Conservation (phyloP, 139 green algal genomes). For the Spirogloea muscicola region DNA sequence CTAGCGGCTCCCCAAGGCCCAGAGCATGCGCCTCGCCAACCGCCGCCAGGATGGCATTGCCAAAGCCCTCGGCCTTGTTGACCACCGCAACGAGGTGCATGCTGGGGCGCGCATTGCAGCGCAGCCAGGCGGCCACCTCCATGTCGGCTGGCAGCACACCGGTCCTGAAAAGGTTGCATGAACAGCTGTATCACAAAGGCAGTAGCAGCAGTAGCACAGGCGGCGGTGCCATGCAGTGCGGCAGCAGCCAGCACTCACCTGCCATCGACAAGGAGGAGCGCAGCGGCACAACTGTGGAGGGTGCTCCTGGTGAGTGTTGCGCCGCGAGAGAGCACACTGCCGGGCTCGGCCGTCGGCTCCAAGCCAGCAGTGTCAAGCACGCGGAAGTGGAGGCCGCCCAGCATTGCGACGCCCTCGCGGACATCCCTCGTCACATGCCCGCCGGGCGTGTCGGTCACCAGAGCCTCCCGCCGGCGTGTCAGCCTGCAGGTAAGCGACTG, state of each 20-base stretch:
- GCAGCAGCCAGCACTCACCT: slow-evolving; percentile 36
- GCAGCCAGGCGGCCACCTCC: slow-evolving; percentile 72
- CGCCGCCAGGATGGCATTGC: slow-evolving; percentile 12
- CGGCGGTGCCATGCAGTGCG: too few species aligned
- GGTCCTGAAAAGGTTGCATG: slow-evolving; percentile 4
- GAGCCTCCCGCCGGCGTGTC: slow-evolving; percentile 27
- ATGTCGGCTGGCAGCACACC: slow-evolving; percentile 55
- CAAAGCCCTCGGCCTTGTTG: slow-evolving; percentile 81
- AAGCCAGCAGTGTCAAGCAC: slow-evolving; percentile 85
- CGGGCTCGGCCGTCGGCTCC: slow-evolving; percentile 55
- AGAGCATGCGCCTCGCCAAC: slow-evolving; percentile 52
- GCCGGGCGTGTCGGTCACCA: slow-evolving; percentile 73
- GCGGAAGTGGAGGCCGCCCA: slow-evolving; percentile 80
- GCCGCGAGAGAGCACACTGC: slow-evolving; percentile 45
- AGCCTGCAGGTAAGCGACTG: too few species aligned
- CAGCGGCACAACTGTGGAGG: slow-evolving; percentile 20
- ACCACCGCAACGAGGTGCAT: slow-evolving; percentile 58
- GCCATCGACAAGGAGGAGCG: slow-evolving; percentile 77
- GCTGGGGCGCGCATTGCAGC: not conserved
- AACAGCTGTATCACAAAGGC: too few species aligned
- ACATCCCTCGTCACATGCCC: slow-evolving; percentile 92
- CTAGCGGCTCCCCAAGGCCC: slow-evolving; percentile 76
- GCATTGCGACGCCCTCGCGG: slow-evolving; percentile 55
- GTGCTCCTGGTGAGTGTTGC: slow-evolving; percentile 44
- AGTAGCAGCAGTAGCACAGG: too few species aligned